Percentiles rank a stretch among this genome's conserved stretches.
phyloP scores from a whole-genome alignment of 1,284 basidiomycete species.

The Filobasidium uniguttulatum region DNA sequence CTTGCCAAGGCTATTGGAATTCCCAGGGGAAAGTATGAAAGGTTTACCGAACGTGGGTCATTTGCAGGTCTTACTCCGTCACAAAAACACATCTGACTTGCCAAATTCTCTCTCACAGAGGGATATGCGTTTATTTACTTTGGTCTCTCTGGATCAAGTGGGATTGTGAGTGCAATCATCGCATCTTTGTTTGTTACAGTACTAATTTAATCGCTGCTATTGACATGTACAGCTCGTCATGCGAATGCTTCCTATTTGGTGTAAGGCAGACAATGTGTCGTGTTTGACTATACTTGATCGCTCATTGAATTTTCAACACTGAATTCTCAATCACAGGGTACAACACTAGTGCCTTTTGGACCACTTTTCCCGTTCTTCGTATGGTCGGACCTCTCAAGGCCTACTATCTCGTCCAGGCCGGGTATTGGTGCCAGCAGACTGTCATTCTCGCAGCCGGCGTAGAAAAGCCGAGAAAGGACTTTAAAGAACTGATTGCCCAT shows the following conservation, averaged over 20 bases:
- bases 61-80: neutral
- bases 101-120: conserved; percentile 39
- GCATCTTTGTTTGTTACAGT: neutral
- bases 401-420: conserved; percentile 79
- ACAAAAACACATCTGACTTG: neutral
- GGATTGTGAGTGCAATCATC: conserved; percentile 49
- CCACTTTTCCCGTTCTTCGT: conserved; percentile 74
- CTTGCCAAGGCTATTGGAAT: conserved; percentile 60
- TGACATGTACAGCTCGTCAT: conserved; percentile 55
- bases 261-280: conserved; percentile 35
- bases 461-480: conserved; percentile 91
- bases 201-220: neutral
- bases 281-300: neutral
- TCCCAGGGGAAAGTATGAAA: conserved; percentile 52
- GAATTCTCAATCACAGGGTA: conserved; percentile 41
- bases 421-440: conserved; percentile 92
- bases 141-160: conserved; percentile 53
- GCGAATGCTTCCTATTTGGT: conserved; percentile 71
- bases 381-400: conserved; percentile 75
- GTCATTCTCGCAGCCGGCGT: conserved; percentile 69
- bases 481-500: conserved; percentile 61
- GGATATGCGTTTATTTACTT: conserved; percentile 77
- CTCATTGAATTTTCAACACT: neutral
- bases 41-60: conserved; percentile 62
- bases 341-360: conserved; percentile 66